These are phyloP conservation scores for Malassezia restricta DNA, from an alignment of 1,284 basidiomycete genomes.

Conservation along the genomic window DNA sequence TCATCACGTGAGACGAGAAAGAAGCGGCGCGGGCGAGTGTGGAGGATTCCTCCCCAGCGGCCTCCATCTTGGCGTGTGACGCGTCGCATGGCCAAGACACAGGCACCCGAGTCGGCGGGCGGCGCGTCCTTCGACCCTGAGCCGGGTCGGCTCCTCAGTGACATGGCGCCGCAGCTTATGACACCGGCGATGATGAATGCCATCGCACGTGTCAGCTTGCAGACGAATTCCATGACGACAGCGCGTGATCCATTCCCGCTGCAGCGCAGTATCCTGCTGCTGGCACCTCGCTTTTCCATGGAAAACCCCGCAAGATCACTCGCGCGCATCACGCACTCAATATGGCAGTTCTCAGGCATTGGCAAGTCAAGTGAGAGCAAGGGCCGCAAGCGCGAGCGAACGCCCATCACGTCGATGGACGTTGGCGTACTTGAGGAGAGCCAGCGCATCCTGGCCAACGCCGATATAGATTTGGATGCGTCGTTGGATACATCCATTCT, in stretches of 20 bases:
- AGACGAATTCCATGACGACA: conserved; percentile 25
- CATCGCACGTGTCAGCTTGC: conserved; percentile 24
- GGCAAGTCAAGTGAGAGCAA: neutral
- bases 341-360: conserved; percentile 17
- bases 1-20: neutral
- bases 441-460: conserved; percentile 36
- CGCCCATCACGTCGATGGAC: conserved; percentile 30
- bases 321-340: conserved; percentile 33
- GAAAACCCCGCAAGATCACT: conserved; percentile 35
- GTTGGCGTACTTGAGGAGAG: conserved; percentile 37
- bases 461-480: conserved; percentile 21
- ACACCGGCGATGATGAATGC: conserved; percentile 40
- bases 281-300: conserved; percentile 32
- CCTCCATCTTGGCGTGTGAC: too few species aligned
- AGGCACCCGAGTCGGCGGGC: neutral
- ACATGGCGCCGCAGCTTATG: conserved; percentile 45
- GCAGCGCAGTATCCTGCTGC: conserved; percentile 27
- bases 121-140: neutral
- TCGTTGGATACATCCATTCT: conserved; percentile 9
- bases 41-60: too few species aligned
- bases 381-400: neutral
- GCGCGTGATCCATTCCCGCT: conserved; percentile 21
- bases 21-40: too few species aligned
- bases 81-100: too few species aligned
- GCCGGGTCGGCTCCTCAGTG: conserved; percentile 28